Base-by-base conservation (phyloP, 257 asterid genomes). In the Nicotiana benthamiana region DNA sequence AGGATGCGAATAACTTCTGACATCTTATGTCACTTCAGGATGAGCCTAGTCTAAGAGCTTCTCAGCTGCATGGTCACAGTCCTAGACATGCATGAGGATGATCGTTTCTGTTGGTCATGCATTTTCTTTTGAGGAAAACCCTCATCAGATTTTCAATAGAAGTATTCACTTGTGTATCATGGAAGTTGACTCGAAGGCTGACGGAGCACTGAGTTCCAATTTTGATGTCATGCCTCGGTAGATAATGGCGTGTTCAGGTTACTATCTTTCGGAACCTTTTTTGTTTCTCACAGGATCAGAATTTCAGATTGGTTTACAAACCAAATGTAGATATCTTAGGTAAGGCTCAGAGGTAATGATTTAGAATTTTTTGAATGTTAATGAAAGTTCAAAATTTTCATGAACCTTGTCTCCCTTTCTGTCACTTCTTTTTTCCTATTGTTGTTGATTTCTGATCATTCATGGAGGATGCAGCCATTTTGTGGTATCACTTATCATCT, bases 31-130 rank as follows among this genome's bases (percentile, higher is more conserved):
- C 30, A 77, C 79, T 72, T 56, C 90, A 94, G 98, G 98, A 92
- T 2, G 98, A 92, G 87, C 90, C 89, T 79, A 89, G 81, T 79
- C 85, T 89, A 87, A 87, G 97, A 88, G 82, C 91, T 16, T 62
- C 90, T 51, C 94, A 92, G 83, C 83, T 92, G 85, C 90, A 89
- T 53, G 88, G 85, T 9, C 79, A 91, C 80, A 75, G 86, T 81
- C 85, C 89, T 82, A 88, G 94, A 80, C 91, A 89, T 84, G 72
- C 87, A 59, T 91, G 91, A 92, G 79, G 83, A 83, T 80, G 40
- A 52, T 34, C 75, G 72, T 20, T 32, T 66, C 20, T 26, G 20
- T 66, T 66, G 75, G 75, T 74, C 11, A 22, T 74, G 20, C 28
- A 74, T 17, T 51, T 59, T 20, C 64, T 20, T 57, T 56, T 20